A percentile compares a stretch with the other conserved stretches of the same genome.
These are phyloP conservation scores for Oryza rufipogon DNA, from an alignment of 176 grass and related monocot species.

Conservation along the genomic window DNA sequence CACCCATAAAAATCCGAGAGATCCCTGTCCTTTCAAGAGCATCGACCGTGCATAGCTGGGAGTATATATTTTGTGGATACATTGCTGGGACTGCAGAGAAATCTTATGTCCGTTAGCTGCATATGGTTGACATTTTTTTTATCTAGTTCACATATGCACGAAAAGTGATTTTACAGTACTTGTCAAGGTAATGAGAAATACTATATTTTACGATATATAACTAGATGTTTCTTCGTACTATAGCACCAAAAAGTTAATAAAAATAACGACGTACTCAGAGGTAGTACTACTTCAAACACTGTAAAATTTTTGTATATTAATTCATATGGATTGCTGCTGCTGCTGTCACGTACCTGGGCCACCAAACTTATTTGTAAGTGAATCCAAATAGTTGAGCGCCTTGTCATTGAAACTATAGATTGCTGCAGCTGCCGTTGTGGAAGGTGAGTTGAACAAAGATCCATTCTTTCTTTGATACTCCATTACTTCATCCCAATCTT, in stretches of 20 bases:
- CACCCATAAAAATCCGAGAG: conserved; percentile 45
- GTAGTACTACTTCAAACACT: no score
- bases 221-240: no score
- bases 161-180: no score
- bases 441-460: conserved; percentile 73
- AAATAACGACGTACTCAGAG: no score
- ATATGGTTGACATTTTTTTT: background rate
- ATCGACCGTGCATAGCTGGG: conserved; percentile 64
- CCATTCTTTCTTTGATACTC: conserved; percentile 72
- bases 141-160: no score
- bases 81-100: conserved; percentile 53
- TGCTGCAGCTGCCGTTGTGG: conserved; percentile 58
- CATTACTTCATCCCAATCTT: conserved; percentile 60
- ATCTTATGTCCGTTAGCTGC: no score
- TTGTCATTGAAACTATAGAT: conserved; percentile 45
- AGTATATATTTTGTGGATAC: conserved; percentile 47
- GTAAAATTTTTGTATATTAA: no score
- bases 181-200: no score
- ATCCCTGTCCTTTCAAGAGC: conserved; percentile 67
- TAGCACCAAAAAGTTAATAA: no score
- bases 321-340: no score
- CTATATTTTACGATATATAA: no score
- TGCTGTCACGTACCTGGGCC: conserved; percentile 46
- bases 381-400: conserved; percentile 62
- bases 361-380: conserved; percentile 48